Conservation (phyloP, 345 rosid species). For the Aquilaria malaccensis region DNA sequence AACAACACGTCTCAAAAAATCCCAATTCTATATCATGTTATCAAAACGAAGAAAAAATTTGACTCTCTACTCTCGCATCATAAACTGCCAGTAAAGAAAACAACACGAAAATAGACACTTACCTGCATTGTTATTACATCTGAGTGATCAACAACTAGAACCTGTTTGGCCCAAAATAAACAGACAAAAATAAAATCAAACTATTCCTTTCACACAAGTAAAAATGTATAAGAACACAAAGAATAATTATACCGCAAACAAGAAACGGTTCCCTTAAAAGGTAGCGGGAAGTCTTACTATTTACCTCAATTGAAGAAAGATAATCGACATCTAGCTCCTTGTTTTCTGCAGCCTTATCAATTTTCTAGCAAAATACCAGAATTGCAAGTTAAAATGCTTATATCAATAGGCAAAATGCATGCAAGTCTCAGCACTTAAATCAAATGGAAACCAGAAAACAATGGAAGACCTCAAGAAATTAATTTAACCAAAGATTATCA, state of each 20-base stretch:
- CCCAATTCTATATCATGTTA: slow-evolving; percentile 65
- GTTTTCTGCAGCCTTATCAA: slow-evolving; percentile 47
- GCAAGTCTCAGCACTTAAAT: not conserved
- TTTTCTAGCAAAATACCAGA: slow-evolving; percentile 43
- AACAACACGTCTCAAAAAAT: slow-evolving; percentile 48
- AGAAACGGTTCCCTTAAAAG: not conserved
- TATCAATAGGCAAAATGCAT: not conserved
- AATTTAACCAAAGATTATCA: too few relatives aligned
- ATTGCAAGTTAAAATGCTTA: slow-evolving; percentile 9
- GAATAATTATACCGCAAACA: not conserved
- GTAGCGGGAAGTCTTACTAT: not conserved
- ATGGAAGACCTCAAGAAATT: not conserved
- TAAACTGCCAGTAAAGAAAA: slow-evolving; percentile 1
- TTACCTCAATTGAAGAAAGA: slow-evolving; percentile 93
- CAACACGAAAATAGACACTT: slow-evolving; percentile 9
- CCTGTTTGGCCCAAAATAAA: slow-evolving; percentile 29
- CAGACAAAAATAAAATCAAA: slow-evolving; percentile 6
- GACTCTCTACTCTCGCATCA: slow-evolving; percentile 1
- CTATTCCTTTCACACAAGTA: not conserved
- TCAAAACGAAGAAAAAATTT: slow-evolving; percentile 2
- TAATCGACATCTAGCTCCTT: slow-evolving; percentile 77
- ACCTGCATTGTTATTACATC: slow-evolving; percentile 96
- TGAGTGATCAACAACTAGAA: slow-evolving; percentile 86
- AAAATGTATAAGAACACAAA: slow-evolving; percentile 11
- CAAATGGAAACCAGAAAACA: slow-evolving; percentile 5